Evolutionary conservation across 2,329 filamentous ascomycete genomes (phyloP).

Genomic region (Zopfia rhizophila): DNA sequence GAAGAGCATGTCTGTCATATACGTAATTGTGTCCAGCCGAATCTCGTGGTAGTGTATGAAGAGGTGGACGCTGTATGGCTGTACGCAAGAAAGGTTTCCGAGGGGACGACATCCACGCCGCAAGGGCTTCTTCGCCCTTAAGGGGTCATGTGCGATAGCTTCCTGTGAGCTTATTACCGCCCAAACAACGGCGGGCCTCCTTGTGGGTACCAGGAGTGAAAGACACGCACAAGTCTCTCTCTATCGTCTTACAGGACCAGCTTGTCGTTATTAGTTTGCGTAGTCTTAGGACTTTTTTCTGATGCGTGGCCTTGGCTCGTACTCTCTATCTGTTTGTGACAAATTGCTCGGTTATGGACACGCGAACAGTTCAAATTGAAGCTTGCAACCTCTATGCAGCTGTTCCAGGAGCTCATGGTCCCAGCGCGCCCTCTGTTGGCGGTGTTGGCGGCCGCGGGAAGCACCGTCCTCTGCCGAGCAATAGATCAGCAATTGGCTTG

Average conservation of each 20-base stretch:
- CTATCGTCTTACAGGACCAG: not conserved
- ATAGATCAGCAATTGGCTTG: slow-evolving; percentile 17
- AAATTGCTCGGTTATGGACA: slow-evolving; percentile 10
- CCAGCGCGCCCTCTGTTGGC: not conserved
- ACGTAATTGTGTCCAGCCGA: slow-evolving; percentile 30
- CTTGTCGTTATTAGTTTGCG: not conserved
- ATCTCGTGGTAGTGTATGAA: slow-evolving; percentile 24
- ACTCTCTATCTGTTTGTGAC: slow-evolving; percentile 6
- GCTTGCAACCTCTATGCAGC: too few relatives aligned
- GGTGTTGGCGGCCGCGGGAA: not conserved
- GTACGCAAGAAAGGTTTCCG: slow-evolving; percentile 15
- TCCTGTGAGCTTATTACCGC: slow-evolving; percentile 29
- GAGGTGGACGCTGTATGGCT: slow-evolving; percentile 35
- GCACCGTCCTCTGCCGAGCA: not conserved
- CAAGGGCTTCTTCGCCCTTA: slow-evolving; percentile 33
- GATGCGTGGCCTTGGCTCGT: not conserved
- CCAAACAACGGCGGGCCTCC: slow-evolving; percentile 27
- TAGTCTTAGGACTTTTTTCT: not conserved
- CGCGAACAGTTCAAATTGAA: too few relatives aligned
- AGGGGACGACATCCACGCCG: slow-evolving; percentile 25
- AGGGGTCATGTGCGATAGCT: slow-evolving; percentile 45
- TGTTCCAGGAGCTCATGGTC: not conserved
- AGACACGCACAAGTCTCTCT: slow-evolving; percentile 1
- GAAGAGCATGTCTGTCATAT: slow-evolving; percentile 29
- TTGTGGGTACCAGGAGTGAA: slow-evolving; percentile 33